Base-by-base conservation (phyloP, 2,329 filamentous ascomycete genomes). In the Xylariales sp. region DNA sequence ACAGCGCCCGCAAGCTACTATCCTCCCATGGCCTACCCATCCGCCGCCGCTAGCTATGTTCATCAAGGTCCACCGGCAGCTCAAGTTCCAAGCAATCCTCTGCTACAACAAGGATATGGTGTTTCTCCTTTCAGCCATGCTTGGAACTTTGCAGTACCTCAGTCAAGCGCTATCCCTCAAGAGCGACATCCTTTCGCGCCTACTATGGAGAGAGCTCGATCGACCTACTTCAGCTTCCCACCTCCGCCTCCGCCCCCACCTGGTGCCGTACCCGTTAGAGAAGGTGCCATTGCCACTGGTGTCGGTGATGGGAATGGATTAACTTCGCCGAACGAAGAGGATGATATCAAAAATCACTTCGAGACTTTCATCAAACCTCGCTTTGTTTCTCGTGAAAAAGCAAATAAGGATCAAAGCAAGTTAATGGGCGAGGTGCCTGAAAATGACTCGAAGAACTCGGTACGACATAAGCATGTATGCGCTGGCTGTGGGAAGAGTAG, bases 401-500 rank as follows among this genome's bases (percentile, higher is more conserved):
- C 18, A 27, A 25, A 35, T 2, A 25, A 36, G 22, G 22, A 42
- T 9, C 10, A 5, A 12, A 22, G 19, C 37, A 31, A 16, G 31
- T 22, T 18, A 20, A 10, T 10, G n/a, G n/a, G n/a, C n/a, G 24
- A 27, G 24, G 24, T 27, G 24, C 24, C n/a, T n/a, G 25, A 28
- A 27, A 32, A 40, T 4, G 19, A 18, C 3, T 32, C 38, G 3
- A 15, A 9, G 8, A 27, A 10, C 1, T 18, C 22, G 4, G 16
- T 19, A 2, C 15, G 12, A 21, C 21, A 35, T 15, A 46, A 32
- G 24, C 44, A 46, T 21, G 20, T 44, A 2, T 46, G 44, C 28
- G 41, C 41, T 10, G 44, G 37, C 11, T 46, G 44, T 33, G 44
- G 44, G 10, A 44, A 42, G 25, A 33, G 18, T 12, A 29, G 44